Base-by-base conservation (phyloP, 805 yeast genomes). In the Naumovozyma dairenensis region DNA sequence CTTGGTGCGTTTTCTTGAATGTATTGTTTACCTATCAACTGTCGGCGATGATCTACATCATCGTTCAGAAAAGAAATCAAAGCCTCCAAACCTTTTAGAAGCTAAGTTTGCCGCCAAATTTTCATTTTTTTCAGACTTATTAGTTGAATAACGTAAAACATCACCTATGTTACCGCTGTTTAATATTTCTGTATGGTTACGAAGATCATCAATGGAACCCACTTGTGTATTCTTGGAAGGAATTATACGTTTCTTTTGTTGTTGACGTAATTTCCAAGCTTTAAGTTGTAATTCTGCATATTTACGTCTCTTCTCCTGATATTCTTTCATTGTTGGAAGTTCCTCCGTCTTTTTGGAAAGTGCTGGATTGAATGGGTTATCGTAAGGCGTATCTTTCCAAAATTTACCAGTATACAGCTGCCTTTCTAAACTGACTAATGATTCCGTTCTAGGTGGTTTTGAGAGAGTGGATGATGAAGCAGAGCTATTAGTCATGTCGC, bases 101-200 rank as follows among this genome's bases (percentile, higher is more conserved):
- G 22, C 9, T 20, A 7, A 20, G 7, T 20, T 20, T 20, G 10
- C 22, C 10, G 9, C 22, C 22, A 20, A 20, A 20, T 20, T 20
- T 20, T 20, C 22, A 7, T 20, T 24, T 24, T 43, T 43, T 5
- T 60, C 59, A 39, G 55, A 60, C 25, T 63, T 44, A 38, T 55
- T 49, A n/a, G 59, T 51, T 9, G 62, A 53, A 18, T 44, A 43
- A 16, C 40, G 45, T 28, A 55, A 27, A 6, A 57, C 43, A 28
- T 49, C 51, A 4, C 48, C 53, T 21, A 48, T 43, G 34, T 52
- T 52, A 4, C 45, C 49, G 10, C 47, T 41, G 19, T 43, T 44
- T 15, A 57, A 29, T 1, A 55, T 33, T 10, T 46, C 47, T 12
- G 48, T 35, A 35, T 55, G 59, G 12, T 47, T 47, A 8, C 39